These are phyloP conservation scores for Fusarium nematophilum DNA, from an alignment of 2,329 filamentous ascomycete species.

Conservation along the genomic window DNA sequence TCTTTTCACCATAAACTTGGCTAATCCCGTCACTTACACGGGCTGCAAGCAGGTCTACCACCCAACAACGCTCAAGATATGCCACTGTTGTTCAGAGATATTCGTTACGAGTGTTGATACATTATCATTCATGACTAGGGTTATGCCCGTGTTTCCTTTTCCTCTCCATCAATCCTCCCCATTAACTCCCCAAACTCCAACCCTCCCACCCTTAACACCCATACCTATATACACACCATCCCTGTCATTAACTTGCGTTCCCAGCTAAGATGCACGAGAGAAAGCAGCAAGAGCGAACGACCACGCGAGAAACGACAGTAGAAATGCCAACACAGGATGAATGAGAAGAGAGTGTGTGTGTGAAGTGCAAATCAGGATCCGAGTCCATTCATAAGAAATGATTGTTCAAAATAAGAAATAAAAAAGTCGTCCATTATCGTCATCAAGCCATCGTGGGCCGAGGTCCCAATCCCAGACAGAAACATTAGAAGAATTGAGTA, in stretches of 20 bases:
- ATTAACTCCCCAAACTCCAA: no score
- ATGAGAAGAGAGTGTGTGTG: neutral
- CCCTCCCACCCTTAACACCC: no score
- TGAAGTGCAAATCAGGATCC: conserved; percentile 20
- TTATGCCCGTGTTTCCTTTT: neutral
- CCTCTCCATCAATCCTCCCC: no score
- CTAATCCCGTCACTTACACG: no score
- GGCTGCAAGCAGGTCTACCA: no score
- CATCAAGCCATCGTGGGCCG: conserved; percentile 37
- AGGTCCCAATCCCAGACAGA: conserved; percentile 28
- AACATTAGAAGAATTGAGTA: conserved; percentile 29
- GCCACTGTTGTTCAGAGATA: no score
- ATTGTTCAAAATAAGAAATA: conserved; percentile 12
- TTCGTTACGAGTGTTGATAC: neutral
- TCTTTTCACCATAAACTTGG: no score
- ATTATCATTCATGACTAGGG: conserved; percentile 12
- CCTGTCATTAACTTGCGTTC: neutral
- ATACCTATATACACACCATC: no score
- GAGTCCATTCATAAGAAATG: conserved; percentile 15
- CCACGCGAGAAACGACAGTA: neutral
- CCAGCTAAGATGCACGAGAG: neutral
- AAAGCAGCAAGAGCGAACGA: neutral
- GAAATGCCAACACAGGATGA: neutral
- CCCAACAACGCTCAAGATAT: no score
- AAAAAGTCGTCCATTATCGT: conserved; percentile 35